These are phyloP conservation scores for Pseudonectria buxi DNA, from an alignment of 2,329 filamentous ascomycete species.

Conservation along the genomic window DNA sequence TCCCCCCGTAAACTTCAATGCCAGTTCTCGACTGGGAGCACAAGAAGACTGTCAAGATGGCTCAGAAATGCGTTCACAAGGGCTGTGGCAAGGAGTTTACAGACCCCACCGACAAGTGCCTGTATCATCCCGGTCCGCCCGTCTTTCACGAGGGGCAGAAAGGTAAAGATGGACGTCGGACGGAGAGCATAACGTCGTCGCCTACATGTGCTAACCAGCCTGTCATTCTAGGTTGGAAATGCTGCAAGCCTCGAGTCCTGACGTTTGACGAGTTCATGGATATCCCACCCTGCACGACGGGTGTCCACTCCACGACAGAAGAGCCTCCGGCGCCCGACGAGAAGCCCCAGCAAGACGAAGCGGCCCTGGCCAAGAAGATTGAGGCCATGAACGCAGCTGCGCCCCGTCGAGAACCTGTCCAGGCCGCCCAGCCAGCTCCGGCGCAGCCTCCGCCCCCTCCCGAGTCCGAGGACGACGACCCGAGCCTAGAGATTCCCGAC, in stretches of 20 bases:
- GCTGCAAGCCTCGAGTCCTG: conserved; percentile 92
- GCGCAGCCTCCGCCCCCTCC: conserved; percentile 54
- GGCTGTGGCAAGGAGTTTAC: conserved; percentile 87
- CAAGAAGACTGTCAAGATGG: conserved; percentile 49
- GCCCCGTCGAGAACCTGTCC: conserved; percentile 35
- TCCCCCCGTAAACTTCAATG: neutral
- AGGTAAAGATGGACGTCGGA: conserved; percentile 48
- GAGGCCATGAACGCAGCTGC: conserved; percentile 48
- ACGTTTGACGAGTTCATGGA: conserved; percentile 97
- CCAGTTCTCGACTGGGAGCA: too few relatives aligned
- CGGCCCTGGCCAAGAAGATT: conserved; percentile 36
- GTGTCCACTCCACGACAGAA: conserved; percentile 87
- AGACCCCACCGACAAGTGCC: conserved; percentile 74
- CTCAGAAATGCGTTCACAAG: conserved; percentile 90
- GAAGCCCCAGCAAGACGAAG: conserved; percentile 40
- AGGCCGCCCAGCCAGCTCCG: conserved; percentile 39
- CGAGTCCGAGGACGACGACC: conserved; percentile 85
- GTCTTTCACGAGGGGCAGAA: conserved; percentile 98
- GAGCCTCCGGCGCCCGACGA: conserved; percentile 55
- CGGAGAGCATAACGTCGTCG: too few relatives aligned
- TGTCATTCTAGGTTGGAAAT: conserved; percentile 75
- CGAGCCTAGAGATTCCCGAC: conserved; percentile 62
- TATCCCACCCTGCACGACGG: conserved; percentile 87
- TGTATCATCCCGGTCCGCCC: conserved; percentile 89
- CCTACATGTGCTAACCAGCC: conserved; percentile 6